Conservation (phyloP, 805 yeast genomes). For the Candida rishiriensis region DNA sequence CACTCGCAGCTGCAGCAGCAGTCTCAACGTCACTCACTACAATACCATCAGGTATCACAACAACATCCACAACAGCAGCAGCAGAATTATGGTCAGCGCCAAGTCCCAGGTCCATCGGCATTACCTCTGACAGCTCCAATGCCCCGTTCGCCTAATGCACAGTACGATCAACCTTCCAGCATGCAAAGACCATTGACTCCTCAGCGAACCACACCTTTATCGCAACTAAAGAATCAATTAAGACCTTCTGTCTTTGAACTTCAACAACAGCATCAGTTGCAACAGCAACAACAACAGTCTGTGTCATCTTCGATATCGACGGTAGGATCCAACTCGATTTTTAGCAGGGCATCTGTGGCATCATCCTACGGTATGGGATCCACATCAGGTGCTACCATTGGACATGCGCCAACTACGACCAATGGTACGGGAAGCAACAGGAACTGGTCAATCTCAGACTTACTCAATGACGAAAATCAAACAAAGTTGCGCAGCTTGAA, state of each 20-base stretch:
- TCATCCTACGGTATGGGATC: conserved; percentile 10
- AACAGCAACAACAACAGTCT: conserved; percentile 6
- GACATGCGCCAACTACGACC: background rate
- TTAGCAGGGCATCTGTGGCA: conserved; percentile 20
- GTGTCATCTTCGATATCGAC: conserved; percentile 23
- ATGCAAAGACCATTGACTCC: background rate
- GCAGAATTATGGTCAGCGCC: conserved; percentile 6
- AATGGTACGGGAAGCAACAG: conserved; percentile 17
- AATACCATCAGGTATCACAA: conserved; percentile 3
- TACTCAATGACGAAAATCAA: conserved; percentile 20
- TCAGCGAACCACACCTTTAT: conserved; percentile 11
- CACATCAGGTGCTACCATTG: background rate
- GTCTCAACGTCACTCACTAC: background rate
- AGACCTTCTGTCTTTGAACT: conserved; percentile 17
- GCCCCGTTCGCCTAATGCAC: conserved; percentile 6
- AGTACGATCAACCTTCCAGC: conserved; percentile 1
- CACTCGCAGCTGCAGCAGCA: background rate
- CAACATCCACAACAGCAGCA: conserved; percentile 4
- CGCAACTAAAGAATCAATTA: conserved; percentile 8
- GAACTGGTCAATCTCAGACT: conserved; percentile 25
- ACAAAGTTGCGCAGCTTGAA: conserved; percentile 3
- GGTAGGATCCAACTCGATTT: conserved; percentile 21
- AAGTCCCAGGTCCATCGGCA: background rate
- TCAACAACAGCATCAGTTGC: conserved; percentile 9
- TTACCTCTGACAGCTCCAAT: conserved; percentile 1